Conservation (phyloP, 768 basidiomycete genomes). For the Podaxis sp. region DNA sequence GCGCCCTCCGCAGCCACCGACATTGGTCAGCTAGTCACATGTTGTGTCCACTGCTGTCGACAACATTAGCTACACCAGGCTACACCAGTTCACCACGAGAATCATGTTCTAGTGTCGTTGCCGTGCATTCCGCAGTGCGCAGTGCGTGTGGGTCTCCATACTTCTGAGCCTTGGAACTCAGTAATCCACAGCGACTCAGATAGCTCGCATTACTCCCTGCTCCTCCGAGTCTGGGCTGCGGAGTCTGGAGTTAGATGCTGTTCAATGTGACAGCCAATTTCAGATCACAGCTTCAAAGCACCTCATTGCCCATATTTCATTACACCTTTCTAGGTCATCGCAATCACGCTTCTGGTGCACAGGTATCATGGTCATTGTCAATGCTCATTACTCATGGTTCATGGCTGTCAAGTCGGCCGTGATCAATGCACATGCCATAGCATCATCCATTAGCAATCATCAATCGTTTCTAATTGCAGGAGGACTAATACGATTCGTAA, state of each 20-base stretch:
- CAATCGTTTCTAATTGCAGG: not conserved
- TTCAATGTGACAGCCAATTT: not conserved
- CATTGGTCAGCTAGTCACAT: constrained; percentile 1
- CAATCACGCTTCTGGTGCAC: not conserved
- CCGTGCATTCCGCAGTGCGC: not conserved
- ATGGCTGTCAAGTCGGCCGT: no score
- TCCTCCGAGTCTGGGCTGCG: not conserved
- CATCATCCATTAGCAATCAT: not conserved
- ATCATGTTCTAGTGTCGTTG: not conserved
- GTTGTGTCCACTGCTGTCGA: not conserved
- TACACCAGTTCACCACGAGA: not conserved
- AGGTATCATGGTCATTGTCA: not conserved
- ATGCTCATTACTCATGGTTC: no score
- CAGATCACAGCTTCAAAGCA: not conserved
- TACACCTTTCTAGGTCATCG: not conserved
- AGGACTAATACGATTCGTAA: not conserved
- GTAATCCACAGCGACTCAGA: not conserved
- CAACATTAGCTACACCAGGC: not conserved
- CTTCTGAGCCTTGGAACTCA: not conserved
- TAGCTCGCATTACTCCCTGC: not conserved
- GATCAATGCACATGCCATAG: not conserved
- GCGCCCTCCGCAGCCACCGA: not conserved
- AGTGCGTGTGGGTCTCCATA: not conserved
- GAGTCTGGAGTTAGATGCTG: not conserved
- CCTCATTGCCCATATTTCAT: not conserved